Evolutionary conservation across 768 basidiomycete genomes (phyloP), one percentile per base, ranked within the genome.

Genomic region (Russula vinacea): DNA sequence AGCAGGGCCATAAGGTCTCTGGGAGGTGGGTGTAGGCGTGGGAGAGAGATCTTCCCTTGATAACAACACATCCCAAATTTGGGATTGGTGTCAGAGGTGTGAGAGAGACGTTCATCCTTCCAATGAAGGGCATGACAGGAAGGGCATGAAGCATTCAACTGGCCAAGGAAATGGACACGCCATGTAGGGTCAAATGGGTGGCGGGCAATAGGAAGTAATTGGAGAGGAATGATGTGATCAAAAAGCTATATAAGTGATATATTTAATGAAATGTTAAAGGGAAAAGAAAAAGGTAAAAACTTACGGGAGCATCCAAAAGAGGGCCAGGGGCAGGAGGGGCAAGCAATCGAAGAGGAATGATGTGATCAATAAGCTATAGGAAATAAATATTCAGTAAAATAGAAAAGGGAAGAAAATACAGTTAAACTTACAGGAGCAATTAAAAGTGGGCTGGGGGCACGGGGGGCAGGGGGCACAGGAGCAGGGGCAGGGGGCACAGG

Each of bases 61-160:
- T 19, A 55, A 4, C 53, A 62, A 13, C 60, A 62, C 24, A 39
- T 55, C 16, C 53, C 60, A 55, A 62, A 62, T 17, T 9, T 37
- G n/a, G 45, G 44, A 9, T 13, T 29, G 0, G 1, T 6, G 2
- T 0, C 1, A 16, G 60, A n/a, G 29, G 60, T 55, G 11, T 10
- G 8, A 3, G 17, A 0, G 10, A 62, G 53, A 5, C 7, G 5
- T 19, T 62, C 44, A 39, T 0, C 33, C 0, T 5, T 13, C 60
- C 53, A 62, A 39, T 62, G 44, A 14, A 62, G 33, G 1, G 60
- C 60, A 13, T 55, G 29, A 19, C 60, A 62, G 16, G 4, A 13
- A 14, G 24, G 24, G 17, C 60, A 62, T 16, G 29, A 4, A 16
- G 32, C 39, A 5, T 7, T 9, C 24, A 62, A 11, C 0, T 2